These are phyloP conservation scores for Discostella stelligeroides DNA, from an alignment of 108 stramenopile genomes.

Conservation along the genomic window DNA sequence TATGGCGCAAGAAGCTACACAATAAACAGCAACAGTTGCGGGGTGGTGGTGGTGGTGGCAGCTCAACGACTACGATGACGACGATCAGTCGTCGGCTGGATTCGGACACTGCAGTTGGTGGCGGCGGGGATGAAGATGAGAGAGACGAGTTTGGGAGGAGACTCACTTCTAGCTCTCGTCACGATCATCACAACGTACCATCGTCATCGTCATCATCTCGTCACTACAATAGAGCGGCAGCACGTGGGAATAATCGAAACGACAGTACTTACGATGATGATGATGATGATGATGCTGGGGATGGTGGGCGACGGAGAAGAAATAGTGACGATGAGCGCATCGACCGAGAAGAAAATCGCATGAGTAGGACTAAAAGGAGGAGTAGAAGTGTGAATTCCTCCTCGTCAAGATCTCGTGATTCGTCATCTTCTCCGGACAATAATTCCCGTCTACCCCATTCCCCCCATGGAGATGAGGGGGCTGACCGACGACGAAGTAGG, in stretches of 20 bases:
- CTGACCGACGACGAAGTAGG: conserved; percentile 49
- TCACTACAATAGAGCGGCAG: background rate
- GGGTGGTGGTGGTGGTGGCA: too few species aligned
- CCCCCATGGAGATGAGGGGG: conserved; percentile 40
- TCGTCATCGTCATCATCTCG: conserved; percentile 5
- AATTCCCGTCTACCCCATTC: background rate
- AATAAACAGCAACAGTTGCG: conserved; percentile 18
- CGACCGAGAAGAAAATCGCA: too few species aligned
- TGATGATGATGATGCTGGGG: too few species aligned
- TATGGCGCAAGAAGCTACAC: conserved; percentile 27
- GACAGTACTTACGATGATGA: background rate
- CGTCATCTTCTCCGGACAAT: too few species aligned
- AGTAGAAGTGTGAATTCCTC: too few species aligned
- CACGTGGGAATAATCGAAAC: background rate
- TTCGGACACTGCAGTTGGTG: background rate
- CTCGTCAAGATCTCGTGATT: too few species aligned
- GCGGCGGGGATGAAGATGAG: conserved; percentile 6
- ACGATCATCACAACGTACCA: background rate
- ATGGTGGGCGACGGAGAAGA: too few species aligned
- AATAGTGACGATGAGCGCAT: too few species aligned
- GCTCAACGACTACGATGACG: conserved; percentile 6
- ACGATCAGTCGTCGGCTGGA: background rate
- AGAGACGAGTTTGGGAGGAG: conserved; percentile 43
- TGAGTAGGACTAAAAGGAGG: too few species aligned
- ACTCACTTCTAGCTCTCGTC: background rate